Conservation (phyloP, 768 basidiomycete species). For the Tylopilus intermedius region DNA sequence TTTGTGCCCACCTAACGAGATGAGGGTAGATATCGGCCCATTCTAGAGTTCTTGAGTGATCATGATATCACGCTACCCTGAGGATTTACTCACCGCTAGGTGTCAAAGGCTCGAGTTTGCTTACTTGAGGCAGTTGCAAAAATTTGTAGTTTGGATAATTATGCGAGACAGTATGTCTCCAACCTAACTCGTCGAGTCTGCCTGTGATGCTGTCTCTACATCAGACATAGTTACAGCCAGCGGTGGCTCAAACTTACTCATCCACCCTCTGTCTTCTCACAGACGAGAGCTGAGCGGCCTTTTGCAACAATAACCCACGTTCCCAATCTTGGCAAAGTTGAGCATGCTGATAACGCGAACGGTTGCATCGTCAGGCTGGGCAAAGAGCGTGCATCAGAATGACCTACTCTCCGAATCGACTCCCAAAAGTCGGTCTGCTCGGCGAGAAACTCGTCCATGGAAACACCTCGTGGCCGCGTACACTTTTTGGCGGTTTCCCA, state of each 20-base stretch:
- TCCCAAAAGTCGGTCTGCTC: not conserved
- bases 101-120: conserved; percentile 1
- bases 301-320: not conserved
- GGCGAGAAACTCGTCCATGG: not conserved
- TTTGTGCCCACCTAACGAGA: not conserved
- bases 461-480: not conserved
- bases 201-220: not conserved
- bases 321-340: conserved; percentile 3
- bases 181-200: not conserved
- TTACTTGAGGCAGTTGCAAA: conserved; percentile 5
- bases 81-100: conserved; percentile 5
- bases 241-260: conserved; percentile 1
- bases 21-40: conserved; percentile 7
- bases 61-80: too few species aligned
- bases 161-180: not conserved
- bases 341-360: too few species aligned
- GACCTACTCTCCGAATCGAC: conserved; percentile 1
- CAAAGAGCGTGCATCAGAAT: not conserved
- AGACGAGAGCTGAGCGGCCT: not conserved
- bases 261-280: conserved; percentile 1
- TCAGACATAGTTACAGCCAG: not conserved
- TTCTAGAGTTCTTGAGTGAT: not conserved
- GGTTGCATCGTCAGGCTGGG: too few species aligned
- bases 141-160: not conserved
- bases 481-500: not conserved